phyloP scores from a whole-genome alignment of 2,329 filamentous ascomycete genomes.

The Onygenales sp. region DNA sequence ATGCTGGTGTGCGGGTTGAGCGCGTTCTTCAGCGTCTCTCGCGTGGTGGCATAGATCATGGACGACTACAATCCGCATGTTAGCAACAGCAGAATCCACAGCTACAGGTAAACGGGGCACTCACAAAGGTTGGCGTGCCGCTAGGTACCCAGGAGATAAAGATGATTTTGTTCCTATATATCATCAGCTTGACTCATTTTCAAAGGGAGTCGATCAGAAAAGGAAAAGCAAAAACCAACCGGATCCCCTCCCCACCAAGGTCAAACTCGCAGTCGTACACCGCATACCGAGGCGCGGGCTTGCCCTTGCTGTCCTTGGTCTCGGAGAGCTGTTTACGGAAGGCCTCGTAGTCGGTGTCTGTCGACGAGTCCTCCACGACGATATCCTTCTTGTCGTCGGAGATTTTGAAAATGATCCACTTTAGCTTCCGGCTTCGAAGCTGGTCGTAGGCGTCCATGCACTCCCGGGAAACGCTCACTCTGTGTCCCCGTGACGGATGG shows the following conservation, averaged over 20 bases:
- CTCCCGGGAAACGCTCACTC: conserved; percentile 38
- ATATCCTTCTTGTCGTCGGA: conserved; percentile 41
- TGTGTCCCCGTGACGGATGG: conserved; percentile 12
- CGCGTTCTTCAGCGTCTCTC: conserved; percentile 40
- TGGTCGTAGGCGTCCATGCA: conserved; percentile 39
- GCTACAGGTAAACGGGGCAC: conserved; percentile 8
- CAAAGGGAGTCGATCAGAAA: conserved; percentile 5
- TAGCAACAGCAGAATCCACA: conserved; percentile 8
- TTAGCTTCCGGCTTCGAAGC: conserved; percentile 34
- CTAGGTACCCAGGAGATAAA: conserved; percentile 42
- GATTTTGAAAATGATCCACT: conserved; percentile 46
- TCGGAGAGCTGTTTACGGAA: conserved; percentile 38
- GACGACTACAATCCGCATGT: conserved; percentile 25
- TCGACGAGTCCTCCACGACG: conserved; percentile 37
- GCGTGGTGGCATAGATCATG: conserved; percentile 43
- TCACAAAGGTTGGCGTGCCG: conserved; percentile 32
- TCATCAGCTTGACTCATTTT: not conserved
- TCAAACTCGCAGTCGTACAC: conserved; percentile 44
- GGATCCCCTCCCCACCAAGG: conserved; percentile 36
- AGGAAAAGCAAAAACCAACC: not conserved
- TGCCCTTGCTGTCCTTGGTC: conserved; percentile 34
- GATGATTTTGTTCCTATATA: conserved; percentile 39
- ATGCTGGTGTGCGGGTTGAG: conserved; percentile 34
- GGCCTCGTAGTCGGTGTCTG: conserved; percentile 37
- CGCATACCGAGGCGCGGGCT: conserved; percentile 39